phyloP scores from a whole-genome alignment of 2,329 filamentous ascomycete species.

The Talaromyces funiculosus region DNA sequence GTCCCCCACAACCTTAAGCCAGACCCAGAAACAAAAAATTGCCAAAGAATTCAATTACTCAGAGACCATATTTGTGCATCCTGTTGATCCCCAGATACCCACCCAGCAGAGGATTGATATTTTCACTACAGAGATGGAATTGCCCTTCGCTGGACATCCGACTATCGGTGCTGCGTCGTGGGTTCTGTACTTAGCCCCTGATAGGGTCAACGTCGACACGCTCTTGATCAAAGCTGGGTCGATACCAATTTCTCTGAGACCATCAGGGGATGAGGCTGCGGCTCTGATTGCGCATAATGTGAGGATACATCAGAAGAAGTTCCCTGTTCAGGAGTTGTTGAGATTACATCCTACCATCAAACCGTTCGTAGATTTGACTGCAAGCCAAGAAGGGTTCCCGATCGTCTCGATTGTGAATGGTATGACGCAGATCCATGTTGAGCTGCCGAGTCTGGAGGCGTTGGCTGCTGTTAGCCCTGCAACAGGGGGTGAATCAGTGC shows the following conservation, averaged over 20 bases:
- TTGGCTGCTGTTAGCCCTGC: constrained; percentile 39
- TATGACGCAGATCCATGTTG: constrained; percentile 56
- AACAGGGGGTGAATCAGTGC: constrained; percentile 22
- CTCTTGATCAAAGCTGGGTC: constrained; percentile 54
- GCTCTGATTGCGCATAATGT: constrained; percentile 32
- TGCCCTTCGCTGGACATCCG: constrained; percentile 56
- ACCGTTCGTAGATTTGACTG: constrained; percentile 16
- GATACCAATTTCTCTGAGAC: constrained; percentile 40
- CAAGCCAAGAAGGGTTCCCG: constrained; percentile 19
- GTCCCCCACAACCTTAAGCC: constrained; percentile 31
- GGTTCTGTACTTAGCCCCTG: constrained; percentile 28
- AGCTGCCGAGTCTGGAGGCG: constrained; percentile 55
- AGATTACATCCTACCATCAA: constrained; percentile 24
- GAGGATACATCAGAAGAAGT: constrained; percentile 27
- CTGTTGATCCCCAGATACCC: constrained; percentile 11
- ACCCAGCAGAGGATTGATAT: constrained; percentile 43
- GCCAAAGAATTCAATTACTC: constrained; percentile 55
- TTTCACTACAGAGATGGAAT: constrained; percentile 47
- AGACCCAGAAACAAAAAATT: constrained; percentile 49
- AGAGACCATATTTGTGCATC: constrained; percentile 52
- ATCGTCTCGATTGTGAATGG: constrained; percentile 38
- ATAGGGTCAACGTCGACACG: constrained; percentile 21
- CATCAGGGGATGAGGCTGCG: constrained; percentile 10
- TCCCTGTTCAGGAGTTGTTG: constrained; percentile 22
- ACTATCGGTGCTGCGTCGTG: constrained; percentile 53